A percentile compares a stretch with the other conserved stretches of the same genome.
Evolutionary conservation across 106 monocot genomes (phyloP).

Genomic region (Allium fistulosum): DNA sequence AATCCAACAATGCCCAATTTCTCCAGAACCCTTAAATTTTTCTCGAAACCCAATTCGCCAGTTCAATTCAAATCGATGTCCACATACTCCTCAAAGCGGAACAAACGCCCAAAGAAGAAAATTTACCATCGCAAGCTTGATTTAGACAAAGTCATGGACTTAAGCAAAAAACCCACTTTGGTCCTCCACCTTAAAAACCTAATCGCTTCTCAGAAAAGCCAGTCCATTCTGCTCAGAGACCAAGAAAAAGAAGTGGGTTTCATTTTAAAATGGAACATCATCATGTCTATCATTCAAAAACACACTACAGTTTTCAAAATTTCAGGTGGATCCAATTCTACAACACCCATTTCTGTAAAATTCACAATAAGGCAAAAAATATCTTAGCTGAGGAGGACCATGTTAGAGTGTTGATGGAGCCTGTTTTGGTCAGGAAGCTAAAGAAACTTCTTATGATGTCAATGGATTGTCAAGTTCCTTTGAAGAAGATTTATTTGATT

Average conservation of each 20-base stretch:
- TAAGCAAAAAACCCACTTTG: constrained; percentile 72
- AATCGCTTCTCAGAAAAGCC: constrained; percentile 24
- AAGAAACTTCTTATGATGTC: constrained; percentile 92
- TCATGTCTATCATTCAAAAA: constrained; percentile 56
- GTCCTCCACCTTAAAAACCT: constrained; percentile 59
- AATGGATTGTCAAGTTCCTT: constrained; percentile 65
- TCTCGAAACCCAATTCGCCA: constrained; percentile 4
- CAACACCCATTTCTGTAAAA: constrained; percentile 49
- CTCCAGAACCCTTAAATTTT: neutral
- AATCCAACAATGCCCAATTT: too few relatives aligned
- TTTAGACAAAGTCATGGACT: constrained; percentile 79
- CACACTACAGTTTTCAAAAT: constrained; percentile 64
- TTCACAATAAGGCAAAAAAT: constrained; percentile 49
- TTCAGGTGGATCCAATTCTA: constrained; percentile 27
- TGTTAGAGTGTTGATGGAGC: constrained; percentile 64
- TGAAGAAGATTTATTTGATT: constrained; percentile 74
- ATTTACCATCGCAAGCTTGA: constrained; percentile 67
- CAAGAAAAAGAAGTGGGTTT: constrained; percentile 92
- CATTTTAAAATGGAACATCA: constrained; percentile 75
- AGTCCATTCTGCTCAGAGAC: constrained; percentile 71
- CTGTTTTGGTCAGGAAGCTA: constrained; percentile 60
- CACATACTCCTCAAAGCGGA: constrained; percentile 22
- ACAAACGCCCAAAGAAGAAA: constrained; percentile 73
- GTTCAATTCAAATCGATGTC: constrained; percentile 15
- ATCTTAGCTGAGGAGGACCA: constrained; percentile 37